Conservation (phyloP, 208 protist species). For the Acanthamoeba culbertsoni region DNA sequence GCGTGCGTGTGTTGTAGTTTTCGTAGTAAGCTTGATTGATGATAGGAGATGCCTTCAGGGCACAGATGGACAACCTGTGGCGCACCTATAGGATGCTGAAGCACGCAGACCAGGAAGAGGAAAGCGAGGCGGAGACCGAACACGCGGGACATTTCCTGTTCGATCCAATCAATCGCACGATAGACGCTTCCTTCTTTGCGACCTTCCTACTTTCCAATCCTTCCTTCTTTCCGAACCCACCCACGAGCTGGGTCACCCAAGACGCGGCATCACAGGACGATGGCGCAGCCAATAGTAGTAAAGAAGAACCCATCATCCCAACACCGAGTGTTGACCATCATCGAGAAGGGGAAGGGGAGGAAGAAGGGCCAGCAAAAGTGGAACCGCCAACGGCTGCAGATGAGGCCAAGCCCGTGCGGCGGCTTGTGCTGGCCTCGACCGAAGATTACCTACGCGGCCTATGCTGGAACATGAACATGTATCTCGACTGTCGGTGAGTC, state of each 20-base stretch:
- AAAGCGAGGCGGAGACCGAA: neutral
- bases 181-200: neutral
- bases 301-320: no score
- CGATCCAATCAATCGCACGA: neutral
- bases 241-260: neutral
- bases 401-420: neutral
- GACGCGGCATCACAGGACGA: neutral
- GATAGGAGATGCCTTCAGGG: neutral
- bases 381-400: no score
- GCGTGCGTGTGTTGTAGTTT: neutral
- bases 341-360: no score
- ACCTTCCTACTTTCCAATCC: neutral
- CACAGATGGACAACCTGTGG: conserved; percentile 6
- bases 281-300: neutral
- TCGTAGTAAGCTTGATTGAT: neutral
- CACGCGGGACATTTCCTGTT: neutral
- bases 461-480: conserved; percentile 46
- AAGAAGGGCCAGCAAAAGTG: no score
- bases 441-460: neutral
- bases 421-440: neutral
- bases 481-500: neutral
- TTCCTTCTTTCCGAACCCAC: neutral
- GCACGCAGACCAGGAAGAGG: neutral
- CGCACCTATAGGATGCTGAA: neutral
- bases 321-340: no score